Conservation (phyloP, 2,329 filamentous ascomycete species). For the Colletotrichum graminicola region DNA sequence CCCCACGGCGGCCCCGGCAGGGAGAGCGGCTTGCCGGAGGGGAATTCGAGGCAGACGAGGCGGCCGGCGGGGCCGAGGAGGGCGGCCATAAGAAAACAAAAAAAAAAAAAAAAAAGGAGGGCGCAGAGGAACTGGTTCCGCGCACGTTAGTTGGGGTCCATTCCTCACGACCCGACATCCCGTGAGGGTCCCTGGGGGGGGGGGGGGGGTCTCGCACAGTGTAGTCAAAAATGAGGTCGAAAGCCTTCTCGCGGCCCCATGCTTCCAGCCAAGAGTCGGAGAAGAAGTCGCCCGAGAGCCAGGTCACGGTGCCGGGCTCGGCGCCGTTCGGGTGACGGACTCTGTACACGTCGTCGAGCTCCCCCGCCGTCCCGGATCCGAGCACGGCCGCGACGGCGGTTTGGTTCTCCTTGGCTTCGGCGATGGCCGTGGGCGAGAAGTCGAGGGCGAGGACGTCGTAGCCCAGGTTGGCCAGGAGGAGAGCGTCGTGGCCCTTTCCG, state of each 20-base stretch:
- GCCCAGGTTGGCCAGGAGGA: constrained; percentile 79
- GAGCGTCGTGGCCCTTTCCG: constrained; percentile 84
- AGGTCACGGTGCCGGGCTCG: constrained; percentile 65
- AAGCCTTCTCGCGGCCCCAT: constrained; percentile 59
- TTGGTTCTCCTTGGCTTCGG: constrained; percentile 61
- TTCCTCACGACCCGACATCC: background rate
- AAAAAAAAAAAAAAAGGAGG: too few relatives aligned
- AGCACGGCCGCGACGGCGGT: constrained; percentile 40
- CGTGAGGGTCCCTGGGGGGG: too few relatives aligned
- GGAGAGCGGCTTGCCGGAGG: constrained; percentile 75
- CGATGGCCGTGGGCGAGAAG: constrained; percentile 63
- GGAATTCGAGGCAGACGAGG: constrained; percentile 80
- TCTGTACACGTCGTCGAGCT: constrained; percentile 57
- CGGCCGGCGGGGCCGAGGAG: constrained; percentile 63
- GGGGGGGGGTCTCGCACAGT: constrained; percentile 59
- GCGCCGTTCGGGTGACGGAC: constrained; percentile 51
- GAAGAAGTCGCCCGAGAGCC: constrained; percentile 77
- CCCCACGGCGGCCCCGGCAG: constrained; percentile 80
- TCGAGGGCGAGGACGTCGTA: constrained; percentile 85
- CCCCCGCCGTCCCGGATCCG: constrained; percentile 51
- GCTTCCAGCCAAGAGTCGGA: constrained; percentile 66
- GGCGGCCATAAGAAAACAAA: too few relatives aligned
- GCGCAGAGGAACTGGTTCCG: constrained; percentile 70
- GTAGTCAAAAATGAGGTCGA: constrained; percentile 76
- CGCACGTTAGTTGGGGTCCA: background rate